phyloP scores from a whole-genome alignment of 768 basidiomycete genomes.

The Holtermannia corniformis region DNA sequence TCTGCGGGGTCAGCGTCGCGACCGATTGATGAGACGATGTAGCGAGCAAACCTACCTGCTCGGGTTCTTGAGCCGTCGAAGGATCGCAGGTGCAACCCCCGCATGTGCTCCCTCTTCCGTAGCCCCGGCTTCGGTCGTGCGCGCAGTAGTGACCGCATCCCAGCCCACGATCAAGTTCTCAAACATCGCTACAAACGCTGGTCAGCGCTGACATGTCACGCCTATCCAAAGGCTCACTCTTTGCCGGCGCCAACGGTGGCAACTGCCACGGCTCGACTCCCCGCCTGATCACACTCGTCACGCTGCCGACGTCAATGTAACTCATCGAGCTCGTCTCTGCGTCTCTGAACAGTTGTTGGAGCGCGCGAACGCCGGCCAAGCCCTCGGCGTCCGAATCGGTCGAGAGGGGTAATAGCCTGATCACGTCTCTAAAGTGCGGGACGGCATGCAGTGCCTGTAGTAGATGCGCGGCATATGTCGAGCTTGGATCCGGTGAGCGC shows the following conservation, averaged over 20 bases:
- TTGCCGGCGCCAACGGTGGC: neutral
- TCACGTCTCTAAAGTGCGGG: conserved; percentile 22
- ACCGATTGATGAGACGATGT: neutral
- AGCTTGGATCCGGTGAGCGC: conserved; percentile 17
- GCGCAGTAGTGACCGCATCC: neutral
- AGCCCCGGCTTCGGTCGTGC: no score
- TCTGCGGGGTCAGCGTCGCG: no score
- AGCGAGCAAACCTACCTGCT: neutral
- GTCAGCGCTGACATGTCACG: no score
- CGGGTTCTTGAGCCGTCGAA: neutral
- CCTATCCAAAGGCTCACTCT: neutral
- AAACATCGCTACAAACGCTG: neutral
- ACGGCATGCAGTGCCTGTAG: conserved; percentile 27
- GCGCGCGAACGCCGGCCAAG: neutral
- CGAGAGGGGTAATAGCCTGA: neutral
- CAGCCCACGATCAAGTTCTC: neutral
- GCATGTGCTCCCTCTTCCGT: neutral
- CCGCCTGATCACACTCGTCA: neutral
- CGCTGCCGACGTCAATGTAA: neutral
- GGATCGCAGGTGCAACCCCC: neutral
- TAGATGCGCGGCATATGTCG: conserved; percentile 22
- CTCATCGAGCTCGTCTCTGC: neutral
- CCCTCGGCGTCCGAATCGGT: neutral
- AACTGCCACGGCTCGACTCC: neutral
- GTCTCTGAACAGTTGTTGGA: neutral